Conservation (phyloP, 2,329 filamentous ascomycete genomes). For the Zymoseptoria pseudotritici region DNA sequence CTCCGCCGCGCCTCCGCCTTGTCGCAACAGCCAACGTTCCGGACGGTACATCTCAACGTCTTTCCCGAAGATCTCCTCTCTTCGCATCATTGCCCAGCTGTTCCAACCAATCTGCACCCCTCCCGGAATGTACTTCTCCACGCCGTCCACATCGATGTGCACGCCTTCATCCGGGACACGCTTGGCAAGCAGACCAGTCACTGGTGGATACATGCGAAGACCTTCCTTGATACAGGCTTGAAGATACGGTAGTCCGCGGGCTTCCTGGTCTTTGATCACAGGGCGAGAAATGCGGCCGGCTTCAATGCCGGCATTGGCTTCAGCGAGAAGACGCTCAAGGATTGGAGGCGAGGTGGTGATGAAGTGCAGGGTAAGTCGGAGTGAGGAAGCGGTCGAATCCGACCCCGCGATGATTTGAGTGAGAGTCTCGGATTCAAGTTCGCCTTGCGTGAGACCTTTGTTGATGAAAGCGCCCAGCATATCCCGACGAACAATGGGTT, state of each 20-base stretch:
- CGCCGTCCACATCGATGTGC: conserved; percentile 29
- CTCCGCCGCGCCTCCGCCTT: conserved; percentile 24
- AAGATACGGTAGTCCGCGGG: conserved; percentile 38
- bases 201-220: conserved; percentile 39
- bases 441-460: conserved; percentile 36
- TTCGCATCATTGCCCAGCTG: conserved; percentile 32
- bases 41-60: conserved; percentile 34
- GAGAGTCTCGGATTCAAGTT: conserved; percentile 39
- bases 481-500: conserved; percentile 40
- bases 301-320: conserved; percentile 38
- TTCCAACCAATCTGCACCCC: conserved; percentile 35
- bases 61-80: conserved; percentile 30
- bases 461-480: conserved; percentile 49
- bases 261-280: conserved; percentile 44
- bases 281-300: conserved; percentile 35
- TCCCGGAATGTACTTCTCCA: conserved; percentile 30
- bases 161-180: conserved; percentile 29
- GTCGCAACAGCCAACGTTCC: conserved; percentile 30
- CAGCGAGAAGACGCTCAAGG: conserved; percentile 38
- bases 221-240: conserved; percentile 43
- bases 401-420: conserved; percentile 49
- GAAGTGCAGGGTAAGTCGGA: conserved; percentile 48
- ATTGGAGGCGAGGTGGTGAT: conserved; percentile 45
- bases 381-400: conserved; percentile 50
- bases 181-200: conserved; percentile 34